Percentiles rank a stretch among this genome's conserved stretches.
Conservation (phyloP, 805 yeast genomes). For the Wickerhamiella siamensis region DNA sequence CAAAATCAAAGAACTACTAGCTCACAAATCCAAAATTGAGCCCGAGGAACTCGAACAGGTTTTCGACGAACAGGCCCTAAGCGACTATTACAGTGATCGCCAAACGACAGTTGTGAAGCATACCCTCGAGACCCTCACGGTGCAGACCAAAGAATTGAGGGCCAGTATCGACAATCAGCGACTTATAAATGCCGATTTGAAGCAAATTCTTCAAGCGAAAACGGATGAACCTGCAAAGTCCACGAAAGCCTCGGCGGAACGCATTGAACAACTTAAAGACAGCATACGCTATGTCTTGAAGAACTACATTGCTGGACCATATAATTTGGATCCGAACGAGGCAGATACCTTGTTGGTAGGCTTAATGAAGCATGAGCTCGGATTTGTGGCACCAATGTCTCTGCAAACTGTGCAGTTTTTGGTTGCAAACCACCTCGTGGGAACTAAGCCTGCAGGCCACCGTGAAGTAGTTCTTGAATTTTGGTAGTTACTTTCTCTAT, state of each 20-base stretch:
- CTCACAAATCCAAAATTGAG: background rate
- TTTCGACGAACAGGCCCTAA: background rate
- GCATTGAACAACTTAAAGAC: background rate
- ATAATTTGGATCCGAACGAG: background rate
- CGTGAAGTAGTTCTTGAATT: conserved; percentile 6
- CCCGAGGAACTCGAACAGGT: background rate
- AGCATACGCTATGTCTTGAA: background rate
- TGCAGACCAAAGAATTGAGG: background rate
- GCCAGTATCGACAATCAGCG: background rate
- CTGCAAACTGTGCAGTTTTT: conserved; percentile 8
- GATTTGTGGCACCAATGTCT: conserved; percentile 8
- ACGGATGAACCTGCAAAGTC: background rate
- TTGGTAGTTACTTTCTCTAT: too few relatives aligned
- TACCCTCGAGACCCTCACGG: background rate
- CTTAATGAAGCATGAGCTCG: conserved; percentile 7
- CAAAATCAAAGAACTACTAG: background rate
- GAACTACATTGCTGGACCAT: background rate
- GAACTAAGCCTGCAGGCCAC: conserved; percentile 5
- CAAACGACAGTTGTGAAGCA: background rate
- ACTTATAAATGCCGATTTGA: background rate
- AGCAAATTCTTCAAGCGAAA: background rate
- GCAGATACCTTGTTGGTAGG: conserved; percentile 1
- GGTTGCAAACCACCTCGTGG: conserved; percentile 7
- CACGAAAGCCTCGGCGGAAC: background rate
- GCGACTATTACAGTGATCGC: background rate